These are phyloP conservation scores for Ogataea pignaliae DNA, from an alignment of 805 yeast species.

Conservation along the genomic window DNA sequence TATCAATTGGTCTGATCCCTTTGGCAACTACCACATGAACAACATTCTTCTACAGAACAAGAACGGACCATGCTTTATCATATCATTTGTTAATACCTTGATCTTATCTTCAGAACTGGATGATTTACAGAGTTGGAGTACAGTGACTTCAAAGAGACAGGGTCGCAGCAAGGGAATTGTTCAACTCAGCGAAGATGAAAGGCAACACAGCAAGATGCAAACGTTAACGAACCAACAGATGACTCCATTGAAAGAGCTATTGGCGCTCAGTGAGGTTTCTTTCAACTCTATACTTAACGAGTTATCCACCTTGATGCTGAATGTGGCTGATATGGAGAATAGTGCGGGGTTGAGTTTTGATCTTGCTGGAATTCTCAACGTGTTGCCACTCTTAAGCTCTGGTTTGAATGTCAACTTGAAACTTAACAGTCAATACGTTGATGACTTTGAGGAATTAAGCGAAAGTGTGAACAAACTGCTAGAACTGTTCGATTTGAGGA, in stretches of 20 bases:
- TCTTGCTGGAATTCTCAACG: conserved; percentile 40
- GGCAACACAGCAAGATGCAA: no score
- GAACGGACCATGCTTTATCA: conserved; percentile 86
- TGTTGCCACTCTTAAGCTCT: conserved; percentile 59
- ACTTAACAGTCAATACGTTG: conserved; percentile 39
- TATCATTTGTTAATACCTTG: conserved; percentile 71
- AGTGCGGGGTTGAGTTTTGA: conserved; percentile 9
- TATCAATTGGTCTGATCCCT: conserved; percentile 24
- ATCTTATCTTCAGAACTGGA: conserved; percentile 42
- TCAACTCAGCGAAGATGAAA: no score
- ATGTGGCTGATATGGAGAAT: conserved; percentile 29
- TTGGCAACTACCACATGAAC: conserved; percentile 31
- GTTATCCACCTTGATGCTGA: conserved; percentile 43
- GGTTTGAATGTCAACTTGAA: conserved; percentile 74
- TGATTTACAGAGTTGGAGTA: conserved; percentile 17
- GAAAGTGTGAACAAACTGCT: conserved; percentile 18
- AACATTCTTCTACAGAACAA: conserved; percentile 69
- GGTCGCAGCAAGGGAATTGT: not conserved
- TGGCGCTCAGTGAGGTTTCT: conserved; percentile 18
- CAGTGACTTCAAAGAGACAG: conserved; percentile 7
- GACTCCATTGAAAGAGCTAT: conserved; percentile 20
- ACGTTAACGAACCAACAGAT: conserved; percentile 5
- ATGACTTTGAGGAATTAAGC: conserved; percentile 18
- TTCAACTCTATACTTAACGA: conserved; percentile 42
- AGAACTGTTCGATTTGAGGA: conserved; percentile 24